Evolutionary conservation across 768 basidiomycete genomes (phyloP).

Genomic region (Termitomyces sp.): DNA sequence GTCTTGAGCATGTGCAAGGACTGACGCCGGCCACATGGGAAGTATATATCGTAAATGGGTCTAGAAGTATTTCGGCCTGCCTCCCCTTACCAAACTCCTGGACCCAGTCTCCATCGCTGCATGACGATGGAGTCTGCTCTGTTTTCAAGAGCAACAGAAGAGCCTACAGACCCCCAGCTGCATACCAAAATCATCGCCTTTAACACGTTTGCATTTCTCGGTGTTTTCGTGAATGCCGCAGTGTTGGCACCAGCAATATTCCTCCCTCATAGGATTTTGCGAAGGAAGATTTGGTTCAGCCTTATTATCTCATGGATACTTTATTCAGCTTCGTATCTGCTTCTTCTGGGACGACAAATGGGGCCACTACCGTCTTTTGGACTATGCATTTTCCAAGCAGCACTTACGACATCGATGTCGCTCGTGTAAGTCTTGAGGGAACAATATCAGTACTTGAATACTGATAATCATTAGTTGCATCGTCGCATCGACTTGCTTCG

Average conservation of each 20-base stretch:
- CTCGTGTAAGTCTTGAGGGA: neutral
- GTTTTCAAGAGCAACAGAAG: neutral
- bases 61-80: neutral
- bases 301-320: conserved; percentile 1
- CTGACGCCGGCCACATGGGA: neutral
- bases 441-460: neutral
- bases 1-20: neutral
- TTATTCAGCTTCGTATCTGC: conserved; percentile 1
- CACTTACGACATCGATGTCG: neutral
- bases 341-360: neutral
- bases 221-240: neutral
- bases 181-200: neutral
- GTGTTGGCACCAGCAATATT: neutral
- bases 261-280: neutral
- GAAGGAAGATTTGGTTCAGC: neutral
- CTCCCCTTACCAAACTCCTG: too few species aligned
- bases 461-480: neutral
- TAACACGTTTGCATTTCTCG: neutral
- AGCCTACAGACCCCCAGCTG: neutral
- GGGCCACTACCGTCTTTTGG: neutral
- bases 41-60: neutral
- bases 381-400: conserved; percentile 1
- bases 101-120: neutral
- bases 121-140: neutral
- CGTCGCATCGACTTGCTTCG: conserved; percentile 1